These are phyloP conservation scores for Fusarium decemcellulare DNA, from an alignment of 2,329 filamentous ascomycete genomes.

Conservation along the genomic window DNA sequence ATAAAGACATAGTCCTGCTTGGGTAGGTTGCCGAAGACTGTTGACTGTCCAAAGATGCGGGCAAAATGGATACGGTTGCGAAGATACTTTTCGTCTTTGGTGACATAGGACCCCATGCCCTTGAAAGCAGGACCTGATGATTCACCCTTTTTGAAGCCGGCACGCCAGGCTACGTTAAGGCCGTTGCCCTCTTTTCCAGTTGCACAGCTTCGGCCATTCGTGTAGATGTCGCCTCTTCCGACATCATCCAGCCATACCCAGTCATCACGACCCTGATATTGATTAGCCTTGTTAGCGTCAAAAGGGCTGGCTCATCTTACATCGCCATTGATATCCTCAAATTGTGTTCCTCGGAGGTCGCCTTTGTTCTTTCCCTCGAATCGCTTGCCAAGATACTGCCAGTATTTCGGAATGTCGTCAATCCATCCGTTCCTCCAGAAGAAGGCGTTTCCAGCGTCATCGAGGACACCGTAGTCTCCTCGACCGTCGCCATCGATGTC, in stretches of 20 bases:
- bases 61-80: conserved; percentile 24
- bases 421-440: conserved; percentile 3
- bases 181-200: conserved; percentile 36
- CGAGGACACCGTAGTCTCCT: conserved; percentile 3
- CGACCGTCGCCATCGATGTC: conserved; percentile 21
- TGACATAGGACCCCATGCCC: not conserved
- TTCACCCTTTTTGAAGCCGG: conserved; percentile 17
- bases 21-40: conserved; percentile 3
- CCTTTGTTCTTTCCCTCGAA: conserved; percentile 49
- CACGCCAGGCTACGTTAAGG: conserved; percentile 39
- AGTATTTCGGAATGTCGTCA: no score
- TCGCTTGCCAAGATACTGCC: no score
- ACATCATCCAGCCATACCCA: conserved; percentile 39
- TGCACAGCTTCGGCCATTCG: conserved; percentile 40
- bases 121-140: conserved; percentile 21
- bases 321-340: conserved; percentile 41
- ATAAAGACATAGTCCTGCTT: conserved; percentile 32
- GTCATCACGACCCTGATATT: conserved; percentile 33
- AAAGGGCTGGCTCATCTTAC: no score
- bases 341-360: conserved; percentile 36
- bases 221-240: conserved; percentile 21
- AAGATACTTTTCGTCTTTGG: not conserved
- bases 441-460: not conserved
- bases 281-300: no score
- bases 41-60: conserved; percentile 22